Percentiles rank a stretch among this genome's conserved stretches.
Conservation (phyloP, 176 grass and related monocot genomes). For the Oryza meyeriana region DNA sequence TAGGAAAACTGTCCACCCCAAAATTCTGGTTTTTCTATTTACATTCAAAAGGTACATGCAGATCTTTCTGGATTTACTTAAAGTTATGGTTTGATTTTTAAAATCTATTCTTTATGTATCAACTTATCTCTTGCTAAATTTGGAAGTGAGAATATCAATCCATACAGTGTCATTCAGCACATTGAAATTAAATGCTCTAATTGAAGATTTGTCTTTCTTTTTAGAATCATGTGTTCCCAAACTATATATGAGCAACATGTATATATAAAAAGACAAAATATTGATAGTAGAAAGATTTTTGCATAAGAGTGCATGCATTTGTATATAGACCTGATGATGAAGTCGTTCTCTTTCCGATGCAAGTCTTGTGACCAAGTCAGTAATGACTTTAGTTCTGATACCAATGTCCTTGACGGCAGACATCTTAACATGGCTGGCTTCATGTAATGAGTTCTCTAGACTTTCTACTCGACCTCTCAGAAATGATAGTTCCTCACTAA, state of each 20-base stretch:
- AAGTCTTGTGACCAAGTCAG: slow-evolving; percentile 76
- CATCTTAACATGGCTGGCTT: slow-evolving; percentile 70
- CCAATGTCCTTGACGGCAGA: slow-evolving; percentile 68
- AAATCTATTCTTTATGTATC: background rate
- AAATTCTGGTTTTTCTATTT: background rate
- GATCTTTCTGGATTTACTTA: background rate
- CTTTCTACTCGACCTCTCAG: slow-evolving; percentile 60
- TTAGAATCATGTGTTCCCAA: slow-evolving; percentile 1
- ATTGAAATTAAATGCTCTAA: background rate
- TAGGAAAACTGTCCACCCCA: background rate
- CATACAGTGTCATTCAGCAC: background rate
- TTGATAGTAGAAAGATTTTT: background rate
- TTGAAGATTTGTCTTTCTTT: background rate
- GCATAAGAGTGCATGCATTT: background rate
- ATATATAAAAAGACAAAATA: slow-evolving; percentile 28
- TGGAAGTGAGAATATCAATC: background rate
- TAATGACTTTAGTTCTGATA: slow-evolving; percentile 71
- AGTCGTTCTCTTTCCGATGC: slow-evolving; percentile 80
- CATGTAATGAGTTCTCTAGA: slow-evolving; percentile 56
- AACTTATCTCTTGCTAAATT: background rate
- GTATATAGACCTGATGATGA: slow-evolving; percentile 61
- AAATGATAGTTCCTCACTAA: slow-evolving; percentile 78
- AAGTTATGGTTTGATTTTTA: background rate
- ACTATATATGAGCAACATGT: background rate
- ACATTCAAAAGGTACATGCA: slow-evolving; percentile 1